Base-by-base conservation (phyloP, 371 early-diverging fungal genomes). In the Nematocida minor region DNA sequence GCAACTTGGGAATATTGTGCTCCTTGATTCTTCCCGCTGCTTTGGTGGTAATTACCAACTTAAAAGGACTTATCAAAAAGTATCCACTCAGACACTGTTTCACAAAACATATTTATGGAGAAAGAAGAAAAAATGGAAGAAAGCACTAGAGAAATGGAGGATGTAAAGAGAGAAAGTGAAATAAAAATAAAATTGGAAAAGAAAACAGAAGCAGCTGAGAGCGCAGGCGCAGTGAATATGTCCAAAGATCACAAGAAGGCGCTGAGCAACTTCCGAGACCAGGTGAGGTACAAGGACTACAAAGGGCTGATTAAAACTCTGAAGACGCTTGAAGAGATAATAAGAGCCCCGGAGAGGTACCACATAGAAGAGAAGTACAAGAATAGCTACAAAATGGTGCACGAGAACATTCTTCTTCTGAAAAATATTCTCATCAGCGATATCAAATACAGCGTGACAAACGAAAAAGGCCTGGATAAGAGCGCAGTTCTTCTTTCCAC, bases 251-350 rank as follows among this genome's bases (percentile, higher is more conserved):
- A 74, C 11, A 74, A 74, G 41, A 74, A 74, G 40, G 66, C 64
- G 4, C 53, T 74, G 14, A 41, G 40, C n/a, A 74, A 74, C 41
- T 74, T 74, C 53, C 41, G 77, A 60, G 77, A 74, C 25, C 77
- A 74, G 32, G 66, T 74, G 9, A 74, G 77, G 46, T 74, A 74
- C 34, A 74, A 74, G 49, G 77, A 74, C 66, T 74, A 74, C 34
- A 74, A 74, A 38, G 77, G 77, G 25, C 66, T 74, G 6, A 40
- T 74, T 22, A 62, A 31, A 22, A 74, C 77, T 3, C 55, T 74
- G 4, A 34, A 62, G 22, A 25, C 22, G 20, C 38, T 74, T 9
- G 77, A 74, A 31, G 22, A 29, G 2, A 11, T 74, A 6, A 48
- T 64, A 4, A 48, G 14, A 31, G 4, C 18, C 36, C 54, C 77